Evolutionary conservation across 345 rosid genomes (phyloP).

Genomic region (Brassica carinata): DNA sequence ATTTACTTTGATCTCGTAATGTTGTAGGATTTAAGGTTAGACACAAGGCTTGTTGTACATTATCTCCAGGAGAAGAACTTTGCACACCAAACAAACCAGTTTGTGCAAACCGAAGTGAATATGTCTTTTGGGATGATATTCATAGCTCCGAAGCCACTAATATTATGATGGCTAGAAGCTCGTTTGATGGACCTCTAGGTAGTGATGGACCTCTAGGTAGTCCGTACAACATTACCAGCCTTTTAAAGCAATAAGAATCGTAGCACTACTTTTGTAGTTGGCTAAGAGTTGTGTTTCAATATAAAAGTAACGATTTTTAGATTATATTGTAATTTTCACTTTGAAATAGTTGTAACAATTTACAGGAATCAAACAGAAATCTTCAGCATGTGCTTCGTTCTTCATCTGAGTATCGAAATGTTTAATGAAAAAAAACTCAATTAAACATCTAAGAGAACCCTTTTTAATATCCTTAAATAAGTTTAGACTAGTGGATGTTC

Average conservation of each 20-base stretch:
- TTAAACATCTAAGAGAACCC: neutral
- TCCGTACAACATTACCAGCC: slow-evolving; percentile 27
- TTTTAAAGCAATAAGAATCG: neutral
- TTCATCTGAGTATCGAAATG: neutral
- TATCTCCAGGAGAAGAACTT: slow-evolving; percentile 21
- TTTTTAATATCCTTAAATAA: neutral
- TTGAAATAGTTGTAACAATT: neutral
- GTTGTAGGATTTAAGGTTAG: slow-evolving; percentile 34
- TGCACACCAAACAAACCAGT: slow-evolving; percentile 37
- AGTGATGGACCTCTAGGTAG: slow-evolving; percentile 6
- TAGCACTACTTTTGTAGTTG: neutral
- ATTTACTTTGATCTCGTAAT: neutral
- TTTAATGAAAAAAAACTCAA: neutral
- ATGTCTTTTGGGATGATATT: slow-evolving; percentile 49
- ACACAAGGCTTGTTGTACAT: slow-evolving; percentile 33
- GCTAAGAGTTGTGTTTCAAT: neutral
- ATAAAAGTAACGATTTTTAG: neutral
- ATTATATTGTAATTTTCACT: neutral
- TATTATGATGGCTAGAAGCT: slow-evolving; percentile 26
- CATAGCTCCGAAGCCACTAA: slow-evolving; percentile 52
- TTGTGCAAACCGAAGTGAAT: slow-evolving; percentile 39
- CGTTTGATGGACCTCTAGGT: slow-evolving; percentile 17
- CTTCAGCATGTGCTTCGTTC: neutral
- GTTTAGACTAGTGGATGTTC: neutral
- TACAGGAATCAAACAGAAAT: neutral